phyloP scores from a whole-genome alignment of 148 eudicot species.

The Spergularia marina region DNA sequence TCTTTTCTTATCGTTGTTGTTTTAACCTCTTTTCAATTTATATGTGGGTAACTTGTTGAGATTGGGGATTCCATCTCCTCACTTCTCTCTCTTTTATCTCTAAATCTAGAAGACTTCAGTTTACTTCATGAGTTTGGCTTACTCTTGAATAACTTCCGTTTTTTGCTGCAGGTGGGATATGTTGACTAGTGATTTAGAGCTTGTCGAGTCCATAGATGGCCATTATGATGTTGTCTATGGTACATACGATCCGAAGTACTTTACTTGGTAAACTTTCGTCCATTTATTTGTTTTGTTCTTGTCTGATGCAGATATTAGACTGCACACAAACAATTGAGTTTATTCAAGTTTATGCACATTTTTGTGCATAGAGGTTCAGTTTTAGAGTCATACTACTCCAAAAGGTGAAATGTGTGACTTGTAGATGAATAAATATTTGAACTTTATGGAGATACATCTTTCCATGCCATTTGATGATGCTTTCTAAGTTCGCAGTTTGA shows the following conservation, averaged over 20 bases:
- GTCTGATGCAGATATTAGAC: constrained; percentile 19
- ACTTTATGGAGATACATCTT: not conserved
- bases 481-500: constrained; percentile 2
- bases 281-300: not conserved
- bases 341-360: not conserved
- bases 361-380: no score
- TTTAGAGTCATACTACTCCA: not conserved
- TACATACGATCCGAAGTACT: constrained; percentile 62
- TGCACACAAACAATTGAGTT: not conserved
- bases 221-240: constrained; percentile 94
- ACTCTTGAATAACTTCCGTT: not conserved
- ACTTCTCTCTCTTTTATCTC: not conserved
- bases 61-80: no score
- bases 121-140: constrained; percentile 1
- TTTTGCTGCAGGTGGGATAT: constrained; percentile 82
- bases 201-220: constrained; percentile 72
- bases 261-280: constrained; percentile 52
- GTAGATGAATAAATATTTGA: constrained; percentile 2
- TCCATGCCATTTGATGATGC: constrained; percentile 1
- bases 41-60: constrained; percentile 9
- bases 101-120: not conserved
- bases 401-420: not conserved
- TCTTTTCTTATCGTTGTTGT: not conserved
- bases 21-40: not conserved
- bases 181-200: constrained; percentile 76